Percentiles rank a stretch among this genome's conserved stretches.
These are phyloP conservation scores for Ganoderma leucocontextum DNA, from an alignment of 1,284 basidiomycete genomes.

Conservation along the genomic window DNA sequence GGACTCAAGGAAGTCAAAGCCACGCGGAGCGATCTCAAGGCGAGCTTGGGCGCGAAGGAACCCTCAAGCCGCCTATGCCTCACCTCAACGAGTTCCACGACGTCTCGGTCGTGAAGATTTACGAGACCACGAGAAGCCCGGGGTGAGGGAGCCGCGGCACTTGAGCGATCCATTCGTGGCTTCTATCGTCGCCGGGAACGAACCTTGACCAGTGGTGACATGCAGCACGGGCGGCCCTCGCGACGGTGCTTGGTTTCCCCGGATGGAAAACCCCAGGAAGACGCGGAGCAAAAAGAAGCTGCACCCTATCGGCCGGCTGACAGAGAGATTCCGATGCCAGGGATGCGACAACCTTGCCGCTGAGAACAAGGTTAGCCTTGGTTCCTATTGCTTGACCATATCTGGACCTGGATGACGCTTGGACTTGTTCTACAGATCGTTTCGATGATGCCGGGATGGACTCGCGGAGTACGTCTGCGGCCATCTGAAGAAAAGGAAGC, in stretches of 20 bases:
- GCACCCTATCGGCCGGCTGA: conserved; percentile 63
- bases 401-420: background rate
- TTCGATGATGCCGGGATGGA: background rate
- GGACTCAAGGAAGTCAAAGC: conserved; percentile 6
- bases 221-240: background rate
- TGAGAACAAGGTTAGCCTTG: background rate
- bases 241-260: background rate
- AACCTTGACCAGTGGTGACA: background rate
- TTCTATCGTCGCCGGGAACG: conserved; percentile 31
- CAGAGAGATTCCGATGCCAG: conserved; percentile 65
- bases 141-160: background rate
- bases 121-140: conserved; percentile 42
- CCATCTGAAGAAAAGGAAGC: conserved; percentile 57
- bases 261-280: conserved; percentile 46
- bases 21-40: too few relatives aligned
- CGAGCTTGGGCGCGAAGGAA: background rate
- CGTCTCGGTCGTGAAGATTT: conserved; percentile 49
- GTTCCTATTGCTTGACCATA: background rate
- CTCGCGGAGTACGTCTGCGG: conserved; percentile 42
- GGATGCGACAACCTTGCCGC: background rate
- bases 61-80: conserved; percentile 38
- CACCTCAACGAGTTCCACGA: conserved; percentile 51
- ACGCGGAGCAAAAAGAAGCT: conserved; percentile 49
- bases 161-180: background rate
- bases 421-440: background rate